Conservation (phyloP, 805 yeast species). For the Wickerhamomyces sydowiorum region DNA sequence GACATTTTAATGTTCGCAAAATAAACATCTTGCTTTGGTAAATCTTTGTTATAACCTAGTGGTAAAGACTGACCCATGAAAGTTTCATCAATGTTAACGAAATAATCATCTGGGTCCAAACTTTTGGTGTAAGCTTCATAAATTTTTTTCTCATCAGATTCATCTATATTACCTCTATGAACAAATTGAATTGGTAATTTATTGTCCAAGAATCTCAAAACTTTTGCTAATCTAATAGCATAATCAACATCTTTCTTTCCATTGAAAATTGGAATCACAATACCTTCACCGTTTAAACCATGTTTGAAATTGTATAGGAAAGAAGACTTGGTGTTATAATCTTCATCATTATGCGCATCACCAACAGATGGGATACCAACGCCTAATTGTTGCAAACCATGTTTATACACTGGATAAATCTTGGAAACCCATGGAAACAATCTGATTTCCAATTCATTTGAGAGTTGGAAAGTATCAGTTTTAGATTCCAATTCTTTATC, state of each 20-base stretch:
- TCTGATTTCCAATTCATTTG: slow-evolving; percentile 29
- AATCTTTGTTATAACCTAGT: slow-evolving; percentile 6
- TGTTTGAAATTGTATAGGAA: slow-evolving; percentile 16
- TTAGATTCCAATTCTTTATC: slow-evolving; percentile 1
- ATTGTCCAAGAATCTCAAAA: slow-evolving; percentile 20
- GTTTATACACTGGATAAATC: slow-evolving; percentile 30
- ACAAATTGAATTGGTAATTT: slow-evolving; percentile 23
- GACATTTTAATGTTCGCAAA: slow-evolving; percentile 18
- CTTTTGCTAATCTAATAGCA: slow-evolving; percentile 5
- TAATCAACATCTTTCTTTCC: background rate
- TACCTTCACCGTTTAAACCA: slow-evolving; percentile 23
- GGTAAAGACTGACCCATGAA: slow-evolving; percentile 1
- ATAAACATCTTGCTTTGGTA: slow-evolving; percentile 25
- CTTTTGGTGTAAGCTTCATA: slow-evolving; percentile 9
- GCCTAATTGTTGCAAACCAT: slow-evolving; percentile 14
- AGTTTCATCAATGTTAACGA: slow-evolving; percentile 2
- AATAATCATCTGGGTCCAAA: background rate
- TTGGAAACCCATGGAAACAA: slow-evolving; percentile 35
- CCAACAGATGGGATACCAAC: slow-evolving; percentile 23
- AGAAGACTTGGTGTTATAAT: slow-evolving; percentile 9
- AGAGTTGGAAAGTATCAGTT: slow-evolving; percentile 9
- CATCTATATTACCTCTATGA: slow-evolving; percentile 15
- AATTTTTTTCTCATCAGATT: slow-evolving; percentile 5
- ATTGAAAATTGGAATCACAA: slow-evolving; percentile 17
- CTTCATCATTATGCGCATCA: background rate